These are phyloP conservation scores for Dioscorea zingiberensis DNA, from an alignment of 106 monocot species.

Conservation along the genomic window DNA sequence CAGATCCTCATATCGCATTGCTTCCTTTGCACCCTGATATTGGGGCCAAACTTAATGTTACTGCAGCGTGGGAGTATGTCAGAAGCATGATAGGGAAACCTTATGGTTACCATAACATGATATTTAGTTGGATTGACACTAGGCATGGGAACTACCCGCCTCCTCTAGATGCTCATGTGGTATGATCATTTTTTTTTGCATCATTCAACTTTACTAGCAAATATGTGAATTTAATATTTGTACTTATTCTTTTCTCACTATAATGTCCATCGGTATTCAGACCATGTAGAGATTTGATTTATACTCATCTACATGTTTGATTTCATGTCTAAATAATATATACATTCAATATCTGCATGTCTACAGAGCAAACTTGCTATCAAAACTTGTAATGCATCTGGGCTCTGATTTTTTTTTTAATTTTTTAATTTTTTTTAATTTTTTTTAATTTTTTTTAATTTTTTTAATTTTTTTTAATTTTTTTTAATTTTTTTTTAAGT, in stretches of 20 bases:
- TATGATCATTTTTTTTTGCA: slow-evolving; percentile 14
- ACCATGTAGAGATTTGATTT: neutral
- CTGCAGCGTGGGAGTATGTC: slow-evolving; percentile 83
- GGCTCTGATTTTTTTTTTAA: no score
- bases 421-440: no score
- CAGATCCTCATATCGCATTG: slow-evolving; percentile 77
- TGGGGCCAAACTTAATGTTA: slow-evolving; percentile 60
- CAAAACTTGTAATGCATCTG: no score
- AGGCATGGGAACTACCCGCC: slow-evolving; percentile 61
- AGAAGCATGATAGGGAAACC: slow-evolving; percentile 66
- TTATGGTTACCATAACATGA: slow-evolving; percentile 90
- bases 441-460: no score
- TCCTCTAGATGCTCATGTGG: slow-evolving; percentile 77
- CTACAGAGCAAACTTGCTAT: no score
- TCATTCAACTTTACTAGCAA: neutral
- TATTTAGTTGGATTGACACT: slow-evolving; percentile 93
- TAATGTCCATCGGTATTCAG: neutral
- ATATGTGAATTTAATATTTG: neutral
- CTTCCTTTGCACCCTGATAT: slow-evolving; percentile 71
- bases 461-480: no score
- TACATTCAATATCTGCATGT: neutral
- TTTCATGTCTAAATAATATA: neutral
- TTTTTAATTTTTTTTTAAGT: no score
- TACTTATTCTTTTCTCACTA: neutral
- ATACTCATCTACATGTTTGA: neutral